A percentile compares a stretch with the other conserved stretches of the same genome.
Evolutionary conservation across 768 basidiomycete genomes (phyloP).

Genomic region (Lyophyllum decastes): DNA sequence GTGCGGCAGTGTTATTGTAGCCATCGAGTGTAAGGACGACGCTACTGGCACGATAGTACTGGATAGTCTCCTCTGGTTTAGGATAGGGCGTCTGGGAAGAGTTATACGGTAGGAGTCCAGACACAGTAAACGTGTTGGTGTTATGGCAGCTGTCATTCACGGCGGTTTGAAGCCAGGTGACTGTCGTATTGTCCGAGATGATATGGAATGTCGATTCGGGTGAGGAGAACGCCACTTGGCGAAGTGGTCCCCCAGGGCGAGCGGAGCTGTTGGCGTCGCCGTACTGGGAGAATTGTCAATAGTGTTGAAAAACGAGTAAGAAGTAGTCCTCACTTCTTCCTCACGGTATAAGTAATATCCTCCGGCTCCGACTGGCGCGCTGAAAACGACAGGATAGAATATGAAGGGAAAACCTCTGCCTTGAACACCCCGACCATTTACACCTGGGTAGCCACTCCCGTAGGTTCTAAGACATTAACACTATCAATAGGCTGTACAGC

Average conservation of each 20-base stretch:
- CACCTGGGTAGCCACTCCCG: constrained; percentile 58
- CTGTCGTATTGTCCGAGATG: constrained; percentile 8
- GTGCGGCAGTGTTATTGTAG: constrained; percentile 58
- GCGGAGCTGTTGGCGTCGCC: constrained; percentile 8
- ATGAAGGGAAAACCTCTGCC: constrained; percentile 53
- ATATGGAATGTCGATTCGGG: constrained; percentile 8
- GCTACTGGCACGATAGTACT: constrained; percentile 62
- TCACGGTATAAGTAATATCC: constrained; percentile 20
- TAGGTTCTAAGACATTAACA: constrained; percentile 25
- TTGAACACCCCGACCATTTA: constrained; percentile 37
- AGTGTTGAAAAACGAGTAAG: neutral
- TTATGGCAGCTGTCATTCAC: neutral
- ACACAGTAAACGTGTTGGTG: neutral
- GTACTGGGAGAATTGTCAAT: constrained; percentile 1
- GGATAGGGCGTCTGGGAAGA: neutral
- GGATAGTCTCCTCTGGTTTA: constrained; percentile 48
- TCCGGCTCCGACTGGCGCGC: constrained; percentile 21
- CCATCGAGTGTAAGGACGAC: constrained; percentile 56
- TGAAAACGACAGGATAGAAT: constrained; percentile 59
- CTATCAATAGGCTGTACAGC: neutral
- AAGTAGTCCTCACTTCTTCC: constrained; percentile 42
- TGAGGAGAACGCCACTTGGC: constrained; percentile 2
- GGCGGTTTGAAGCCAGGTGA: neutral
- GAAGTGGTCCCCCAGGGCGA: constrained; percentile 12
- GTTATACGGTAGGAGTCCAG: neutral